phyloP scores from a whole-genome alignment of 345 rosid species.

The Nephelium lappaceum region DNA sequence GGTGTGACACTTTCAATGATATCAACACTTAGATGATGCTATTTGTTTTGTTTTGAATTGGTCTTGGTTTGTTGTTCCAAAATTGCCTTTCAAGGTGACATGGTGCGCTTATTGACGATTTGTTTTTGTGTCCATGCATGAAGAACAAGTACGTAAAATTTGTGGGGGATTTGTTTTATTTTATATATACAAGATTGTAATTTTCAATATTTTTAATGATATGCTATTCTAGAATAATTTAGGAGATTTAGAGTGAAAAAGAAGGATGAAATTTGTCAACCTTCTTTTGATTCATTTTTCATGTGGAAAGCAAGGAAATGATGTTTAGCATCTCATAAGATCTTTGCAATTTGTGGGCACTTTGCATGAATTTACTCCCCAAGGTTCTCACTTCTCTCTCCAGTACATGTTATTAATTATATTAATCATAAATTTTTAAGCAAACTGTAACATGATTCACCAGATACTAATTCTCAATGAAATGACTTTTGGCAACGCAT shows the following conservation, averaged over 20 bases:
- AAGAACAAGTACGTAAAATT: neutral
- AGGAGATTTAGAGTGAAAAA: neutral
- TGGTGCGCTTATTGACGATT: neutral
- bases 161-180: neutral
- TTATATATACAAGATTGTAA: slow-evolving; percentile 7
- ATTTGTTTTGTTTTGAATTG: neutral
- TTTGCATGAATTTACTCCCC: too few relatives aligned
- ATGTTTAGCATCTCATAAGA: too few relatives aligned
- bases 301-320: neutral
- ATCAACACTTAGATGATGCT: neutral
- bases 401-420: too few relatives aligned
- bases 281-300: neutral
- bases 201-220: neutral
- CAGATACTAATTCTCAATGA: too few relatives aligned
- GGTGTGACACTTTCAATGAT: slow-evolving; percentile 50
- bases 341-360: too few relatives aligned
- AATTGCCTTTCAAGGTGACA: too few relatives aligned
- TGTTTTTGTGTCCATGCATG: neutral
- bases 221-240: neutral
- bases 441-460: too few relatives aligned
- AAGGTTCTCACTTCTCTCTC: too few relatives aligned
- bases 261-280: neutral
- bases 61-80: neutral
- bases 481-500: too few relatives aligned
- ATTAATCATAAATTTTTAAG: too few relatives aligned